A percentile compares a stretch with the other conserved stretches of the same genome.
These are phyloP conservation scores for Dioscorea cayenensis DNA, from an alignment of 116 monocot genomes.

Conservation along the genomic window DNA sequence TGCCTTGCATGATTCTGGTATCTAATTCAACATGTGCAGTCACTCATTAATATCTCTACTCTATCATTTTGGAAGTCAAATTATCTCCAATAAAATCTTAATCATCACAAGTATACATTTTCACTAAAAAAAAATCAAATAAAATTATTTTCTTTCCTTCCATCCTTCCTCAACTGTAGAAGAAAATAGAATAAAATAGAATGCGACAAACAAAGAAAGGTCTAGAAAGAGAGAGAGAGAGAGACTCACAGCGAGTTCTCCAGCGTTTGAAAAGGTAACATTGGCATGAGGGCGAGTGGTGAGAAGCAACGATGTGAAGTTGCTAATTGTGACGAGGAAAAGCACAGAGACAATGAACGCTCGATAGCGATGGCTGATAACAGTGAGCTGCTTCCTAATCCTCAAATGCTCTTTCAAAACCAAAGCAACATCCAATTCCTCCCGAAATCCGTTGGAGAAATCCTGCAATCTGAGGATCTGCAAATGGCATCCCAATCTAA, in stretches of 20 bases:
- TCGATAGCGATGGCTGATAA: conserved; percentile 78
- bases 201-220: not conserved
- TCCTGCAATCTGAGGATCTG: conserved; percentile 82
- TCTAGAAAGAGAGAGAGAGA: not conserved
- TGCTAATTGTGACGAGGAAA: conserved; percentile 52
- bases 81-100: no score
- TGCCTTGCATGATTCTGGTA: no score
- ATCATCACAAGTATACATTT: no score
- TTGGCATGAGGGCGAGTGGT: conserved; percentile 48
- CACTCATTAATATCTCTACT: no score
- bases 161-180: no score
- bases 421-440: conserved; percentile 33
- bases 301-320: conserved; percentile 53
- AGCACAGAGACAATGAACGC: conserved; percentile 49
- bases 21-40: no score
- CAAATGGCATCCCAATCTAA: conserved; percentile 70
- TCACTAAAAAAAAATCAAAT: no score
- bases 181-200: no score
- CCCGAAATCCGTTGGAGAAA: conserved; percentile 46
- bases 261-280: conserved; percentile 61
- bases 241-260: conserved; percentile 69
- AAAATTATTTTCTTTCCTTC: no score
- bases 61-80: no score
- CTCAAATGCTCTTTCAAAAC: conserved; percentile 54
- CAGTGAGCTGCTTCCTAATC: conserved; percentile 48